These are phyloP conservation scores for Durio zibethinus DNA, from an alignment of 345 rosid genomes.

Conservation along the genomic window DNA sequence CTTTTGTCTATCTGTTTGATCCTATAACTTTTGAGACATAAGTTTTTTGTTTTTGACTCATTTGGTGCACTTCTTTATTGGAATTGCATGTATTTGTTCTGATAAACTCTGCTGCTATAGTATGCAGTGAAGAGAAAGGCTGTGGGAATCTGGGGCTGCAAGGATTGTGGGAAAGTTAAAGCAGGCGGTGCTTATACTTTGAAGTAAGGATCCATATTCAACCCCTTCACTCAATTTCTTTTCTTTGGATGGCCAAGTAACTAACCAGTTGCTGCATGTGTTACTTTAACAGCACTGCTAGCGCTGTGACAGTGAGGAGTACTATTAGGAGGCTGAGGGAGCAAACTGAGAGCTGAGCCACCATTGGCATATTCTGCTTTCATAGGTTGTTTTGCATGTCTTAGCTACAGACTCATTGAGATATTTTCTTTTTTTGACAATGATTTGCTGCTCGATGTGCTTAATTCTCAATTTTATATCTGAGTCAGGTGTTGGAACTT, in stretches of 20 bases:
- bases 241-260: neutral
- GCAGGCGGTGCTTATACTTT: slow-evolving; percentile 95
- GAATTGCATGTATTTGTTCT: neutral
- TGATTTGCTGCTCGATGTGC: neutral
- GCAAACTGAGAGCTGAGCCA: slow-evolving; percentile 73
- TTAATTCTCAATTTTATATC: neutral
- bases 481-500: neutral
- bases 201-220: slow-evolving; percentile 43
- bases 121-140: slow-evolving; percentile 93
- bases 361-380: neutral
- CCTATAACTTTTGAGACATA: neutral
- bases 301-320: slow-evolving; percentile 88
- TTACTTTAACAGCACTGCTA: slow-evolving; percentile 56
- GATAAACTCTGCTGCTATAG: slow-evolving; percentile 27
- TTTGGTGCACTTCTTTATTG: neutral
- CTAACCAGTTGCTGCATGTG: slow-evolving; percentile 1
- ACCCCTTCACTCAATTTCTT: neutral
- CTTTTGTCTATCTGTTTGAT: neutral
- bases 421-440: neutral
- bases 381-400: slow-evolving; percentile 3
- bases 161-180: slow-evolving; percentile 92
- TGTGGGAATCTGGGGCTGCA: slow-evolving; percentile 98
- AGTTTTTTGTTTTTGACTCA: slow-evolving; percentile 1
- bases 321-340: slow-evolving; percentile 92
- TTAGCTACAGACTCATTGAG: neutral